Conservation (phyloP, 805 yeast species). For the Candida anglica region DNA sequence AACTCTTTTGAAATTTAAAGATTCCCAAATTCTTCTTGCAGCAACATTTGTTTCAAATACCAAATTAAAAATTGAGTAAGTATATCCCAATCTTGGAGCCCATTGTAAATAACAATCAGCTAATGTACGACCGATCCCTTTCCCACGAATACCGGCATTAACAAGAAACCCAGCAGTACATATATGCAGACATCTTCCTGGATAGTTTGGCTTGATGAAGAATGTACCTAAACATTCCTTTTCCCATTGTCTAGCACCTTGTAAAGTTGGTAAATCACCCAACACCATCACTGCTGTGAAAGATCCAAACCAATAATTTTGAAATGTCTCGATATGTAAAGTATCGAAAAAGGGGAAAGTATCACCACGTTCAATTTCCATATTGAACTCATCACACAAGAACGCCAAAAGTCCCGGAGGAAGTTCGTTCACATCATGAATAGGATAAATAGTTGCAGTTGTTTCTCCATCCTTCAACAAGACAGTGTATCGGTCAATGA, state of each 20-base stretch:
- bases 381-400: conserved; percentile 86
- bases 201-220: conserved; percentile 80
- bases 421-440: conserved; percentile 58
- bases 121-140: conserved; percentile 84
- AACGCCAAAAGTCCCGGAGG: conserved; percentile 80
- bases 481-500: conserved; percentile 66
- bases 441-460: conserved; percentile 89
- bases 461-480: conserved; percentile 85
- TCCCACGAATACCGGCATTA: conserved; percentile 88
- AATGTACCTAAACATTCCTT: conserved; percentile 89
- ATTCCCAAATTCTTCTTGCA: conserved; percentile 74
- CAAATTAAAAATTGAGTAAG: conserved; percentile 76
- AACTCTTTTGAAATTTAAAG: conserved; percentile 68
- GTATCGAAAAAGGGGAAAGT: conserved; percentile 84
- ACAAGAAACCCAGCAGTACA: conserved; percentile 87
- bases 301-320: conserved; percentile 82
- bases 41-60: conserved; percentile 87
- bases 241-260: conserved; percentile 73
- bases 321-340: conserved; percentile 70
- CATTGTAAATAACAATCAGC: conserved; percentile 83
- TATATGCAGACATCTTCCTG: conserved; percentile 91
- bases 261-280: conserved; percentile 59
- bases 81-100: conserved; percentile 88
- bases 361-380: conserved; percentile 87
- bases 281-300: conserved; percentile 74